Percentiles rank a stretch among this genome's conserved stretches.
phyloP scores from a whole-genome alignment of 2,329 filamentous ascomycete species.

The Fusarium penzigii region DNA sequence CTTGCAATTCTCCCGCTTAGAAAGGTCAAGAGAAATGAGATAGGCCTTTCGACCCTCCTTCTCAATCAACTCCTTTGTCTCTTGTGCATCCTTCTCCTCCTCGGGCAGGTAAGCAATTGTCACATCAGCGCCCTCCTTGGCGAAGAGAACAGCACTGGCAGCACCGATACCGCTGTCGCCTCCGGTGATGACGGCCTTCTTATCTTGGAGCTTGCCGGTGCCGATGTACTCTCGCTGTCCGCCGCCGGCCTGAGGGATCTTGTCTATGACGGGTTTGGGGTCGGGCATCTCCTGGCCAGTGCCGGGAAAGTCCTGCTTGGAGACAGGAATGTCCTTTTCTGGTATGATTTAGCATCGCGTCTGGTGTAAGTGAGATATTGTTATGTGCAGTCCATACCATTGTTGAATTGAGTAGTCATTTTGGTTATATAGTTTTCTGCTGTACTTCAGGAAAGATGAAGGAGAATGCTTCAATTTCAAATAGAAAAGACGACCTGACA shows the following conservation, averaged over 20 bases:
- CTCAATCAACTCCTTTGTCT: slow-evolving; percentile 72
- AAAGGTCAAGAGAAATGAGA: slow-evolving; percentile 65
- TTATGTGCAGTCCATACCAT: slow-evolving; percentile 9
- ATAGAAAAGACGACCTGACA: too few relatives aligned
- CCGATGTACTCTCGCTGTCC: slow-evolving; percentile 69
- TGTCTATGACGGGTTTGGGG: slow-evolving; percentile 57
- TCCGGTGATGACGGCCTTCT: slow-evolving; percentile 77
- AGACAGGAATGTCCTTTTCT: slow-evolving; percentile 32
- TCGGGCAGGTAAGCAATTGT: slow-evolving; percentile 74
- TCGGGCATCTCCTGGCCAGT: slow-evolving; percentile 31
- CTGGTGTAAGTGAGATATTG: neutral
- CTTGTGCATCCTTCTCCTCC: slow-evolving; percentile 74
- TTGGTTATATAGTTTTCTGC: slow-evolving; percentile 2
- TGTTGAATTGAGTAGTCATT: slow-evolving; percentile 26
- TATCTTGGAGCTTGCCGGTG: slow-evolving; percentile 73
- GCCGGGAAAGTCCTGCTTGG: slow-evolving; percentile 32
- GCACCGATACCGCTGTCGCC: slow-evolving; percentile 80
- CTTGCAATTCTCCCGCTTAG: slow-evolving; percentile 66
- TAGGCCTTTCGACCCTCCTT: slow-evolving; percentile 66
- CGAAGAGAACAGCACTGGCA: slow-evolving; percentile 73
- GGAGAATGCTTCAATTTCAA: neutral
- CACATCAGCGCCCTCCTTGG: slow-evolving; percentile 76
- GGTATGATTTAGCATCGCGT: slow-evolving; percentile 32
- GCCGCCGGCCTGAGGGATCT: slow-evolving; percentile 68
- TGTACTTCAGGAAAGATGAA: neutral